phyloP scores from a whole-genome alignment of 139 green algal genomes.

The Spirogloea muscicola region DNA sequence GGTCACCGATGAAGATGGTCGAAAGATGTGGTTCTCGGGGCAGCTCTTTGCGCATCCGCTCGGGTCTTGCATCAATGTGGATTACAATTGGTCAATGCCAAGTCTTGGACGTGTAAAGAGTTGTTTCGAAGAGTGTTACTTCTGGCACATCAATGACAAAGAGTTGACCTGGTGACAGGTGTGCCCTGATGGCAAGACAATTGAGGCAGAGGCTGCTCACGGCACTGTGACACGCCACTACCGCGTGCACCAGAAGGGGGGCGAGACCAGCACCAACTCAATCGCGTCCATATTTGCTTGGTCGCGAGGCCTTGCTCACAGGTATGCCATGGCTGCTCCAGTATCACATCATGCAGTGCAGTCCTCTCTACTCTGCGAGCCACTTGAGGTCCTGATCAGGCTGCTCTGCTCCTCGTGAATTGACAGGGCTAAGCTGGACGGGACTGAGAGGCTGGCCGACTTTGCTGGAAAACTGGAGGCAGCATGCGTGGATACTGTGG shows the following conservation, averaged over 20 bases:
- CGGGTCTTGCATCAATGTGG: no score
- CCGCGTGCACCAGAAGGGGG: constrained; percentile 92
- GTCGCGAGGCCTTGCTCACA: constrained; percentile 83
- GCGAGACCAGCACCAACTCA: constrained; percentile 89
- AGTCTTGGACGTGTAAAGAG: no score
- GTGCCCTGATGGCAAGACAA: constrained; percentile 85
- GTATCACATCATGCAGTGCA: neutral
- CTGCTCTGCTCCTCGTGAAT: neutral
- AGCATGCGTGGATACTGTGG: constrained; percentile 82
- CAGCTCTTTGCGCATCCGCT: no score
- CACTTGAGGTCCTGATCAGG: neutral
- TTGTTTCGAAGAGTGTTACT: no score
- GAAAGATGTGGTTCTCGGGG: no score
- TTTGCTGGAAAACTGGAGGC: constrained; percentile 78
- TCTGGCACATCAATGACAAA: neutral
- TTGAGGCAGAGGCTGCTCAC: constrained; percentile 93
- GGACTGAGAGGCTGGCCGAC: constrained; percentile 70
- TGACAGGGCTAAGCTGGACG: constrained; percentile 81
- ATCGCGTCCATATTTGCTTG: constrained; percentile 94
- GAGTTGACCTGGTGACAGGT: constrained; percentile 5
- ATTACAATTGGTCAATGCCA: no score
- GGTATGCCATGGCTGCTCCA: constrained; percentile 4
- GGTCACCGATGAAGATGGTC: no score
- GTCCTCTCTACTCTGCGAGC: neutral
- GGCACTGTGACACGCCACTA: constrained; percentile 90